Evolutionary conservation across 1,284 basidiomycete genomes (phyloP).

Genomic region (Malassezia sp.): DNA sequence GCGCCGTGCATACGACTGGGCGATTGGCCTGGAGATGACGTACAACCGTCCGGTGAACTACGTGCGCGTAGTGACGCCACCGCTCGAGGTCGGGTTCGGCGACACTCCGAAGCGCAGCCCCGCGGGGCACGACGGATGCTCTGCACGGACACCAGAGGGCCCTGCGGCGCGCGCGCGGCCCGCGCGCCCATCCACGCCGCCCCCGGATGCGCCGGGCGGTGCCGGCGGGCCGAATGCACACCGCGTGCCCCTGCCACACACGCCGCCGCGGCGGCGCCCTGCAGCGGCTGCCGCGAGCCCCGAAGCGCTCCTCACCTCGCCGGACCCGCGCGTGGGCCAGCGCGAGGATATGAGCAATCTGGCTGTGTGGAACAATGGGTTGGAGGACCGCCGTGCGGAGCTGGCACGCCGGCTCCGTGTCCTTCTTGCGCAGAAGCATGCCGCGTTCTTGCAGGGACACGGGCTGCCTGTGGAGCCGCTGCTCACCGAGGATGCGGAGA

Average conservation of each 20-base stretch:
- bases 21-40: constrained; percentile 29
- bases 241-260: too few relatives aligned
- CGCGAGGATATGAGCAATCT: constrained; percentile 34
- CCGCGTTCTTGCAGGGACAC: constrained; percentile 23
- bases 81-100: too few relatives aligned
- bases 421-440: constrained; percentile 22
- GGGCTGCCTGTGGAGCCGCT: constrained; percentile 9
- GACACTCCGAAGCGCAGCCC: too few relatives aligned
- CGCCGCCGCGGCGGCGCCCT: too few relatives aligned
- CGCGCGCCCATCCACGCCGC: not conserved
- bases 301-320: too few relatives aligned
- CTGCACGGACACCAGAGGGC: constrained; percentile 1
- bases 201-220: too few relatives aligned
- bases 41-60: too few relatives aligned
- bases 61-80: too few relatives aligned
- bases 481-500: not conserved
- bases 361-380: constrained; percentile 40
- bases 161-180: not conserved
- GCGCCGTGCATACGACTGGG: constrained; percentile 26
- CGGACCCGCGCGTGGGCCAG: too few relatives aligned
- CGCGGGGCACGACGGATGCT: too few relatives aligned
- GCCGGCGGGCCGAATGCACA: too few relatives aligned
- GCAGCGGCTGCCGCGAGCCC: too few relatives aligned
- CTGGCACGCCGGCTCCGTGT: constrained; percentile 23
- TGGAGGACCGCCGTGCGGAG: constrained; percentile 33